A percentile compares a stretch with the other conserved stretches of the same genome.
phyloP scores from a whole-genome alignment of 306 rosid species.

The Prinsepia uniflora region DNA sequence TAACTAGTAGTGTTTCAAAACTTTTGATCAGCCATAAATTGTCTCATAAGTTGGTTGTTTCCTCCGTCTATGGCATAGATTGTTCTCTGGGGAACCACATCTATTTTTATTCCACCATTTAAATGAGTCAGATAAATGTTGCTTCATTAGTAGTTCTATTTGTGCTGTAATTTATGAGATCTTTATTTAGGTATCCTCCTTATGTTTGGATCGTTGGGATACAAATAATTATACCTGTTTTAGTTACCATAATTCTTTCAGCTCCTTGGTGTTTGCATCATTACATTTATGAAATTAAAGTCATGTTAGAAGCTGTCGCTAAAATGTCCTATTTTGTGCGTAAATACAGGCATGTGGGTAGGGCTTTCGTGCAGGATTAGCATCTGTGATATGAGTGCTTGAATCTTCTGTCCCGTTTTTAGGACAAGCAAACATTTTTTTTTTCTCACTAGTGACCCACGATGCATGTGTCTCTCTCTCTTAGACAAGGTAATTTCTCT shows the following conservation, averaged over 20 bases:
- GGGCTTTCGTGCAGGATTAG: too few relatives aligned
- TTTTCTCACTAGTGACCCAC: too few relatives aligned
- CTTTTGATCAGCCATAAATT: background rate
- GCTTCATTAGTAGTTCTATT: background rate
- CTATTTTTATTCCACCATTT: background rate
- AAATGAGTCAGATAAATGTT: background rate
- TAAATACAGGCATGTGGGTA: too few relatives aligned
- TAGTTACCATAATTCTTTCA: background rate
- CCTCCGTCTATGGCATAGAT: background rate
- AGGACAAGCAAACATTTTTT: too few relatives aligned
- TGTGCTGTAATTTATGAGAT: background rate
- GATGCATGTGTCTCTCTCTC: slow-evolving; percentile 22
- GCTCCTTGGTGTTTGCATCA: background rate
- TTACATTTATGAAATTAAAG: background rate
- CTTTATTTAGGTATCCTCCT: background rate
- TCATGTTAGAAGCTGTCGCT: background rate
- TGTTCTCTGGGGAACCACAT: background rate
- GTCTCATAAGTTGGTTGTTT: background rate
- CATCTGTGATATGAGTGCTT: too few relatives aligned
- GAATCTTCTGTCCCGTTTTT: too few relatives aligned
- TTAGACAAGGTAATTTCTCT: too few relatives aligned
- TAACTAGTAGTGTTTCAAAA: too few relatives aligned
- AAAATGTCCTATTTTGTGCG: background rate
- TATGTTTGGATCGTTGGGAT: background rate
- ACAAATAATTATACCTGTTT: background rate